Conservation (phyloP, 176 grass and related monocot species). For the Phoenix roebelenii region DNA sequence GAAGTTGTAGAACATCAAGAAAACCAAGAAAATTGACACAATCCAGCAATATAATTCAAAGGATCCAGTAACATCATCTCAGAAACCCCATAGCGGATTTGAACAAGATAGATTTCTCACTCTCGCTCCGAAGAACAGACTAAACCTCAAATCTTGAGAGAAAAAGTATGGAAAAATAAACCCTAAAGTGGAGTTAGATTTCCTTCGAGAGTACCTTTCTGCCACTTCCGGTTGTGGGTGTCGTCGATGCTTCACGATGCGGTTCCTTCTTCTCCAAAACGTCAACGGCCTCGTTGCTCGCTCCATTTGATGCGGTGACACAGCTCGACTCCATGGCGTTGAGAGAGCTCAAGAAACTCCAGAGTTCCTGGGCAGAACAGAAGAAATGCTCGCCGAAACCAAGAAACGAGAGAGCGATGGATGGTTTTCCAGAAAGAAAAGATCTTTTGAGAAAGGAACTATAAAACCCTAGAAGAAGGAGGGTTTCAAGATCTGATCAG, state of each 20-base stretch:
- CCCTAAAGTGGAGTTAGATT: not conserved
- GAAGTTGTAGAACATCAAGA: not conserved
- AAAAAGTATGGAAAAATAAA: not conserved
- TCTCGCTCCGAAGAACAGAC: not conserved
- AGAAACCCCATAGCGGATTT: not conserved
- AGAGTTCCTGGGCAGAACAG: too few relatives aligned
- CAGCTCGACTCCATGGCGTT: slow-evolving; percentile 2
- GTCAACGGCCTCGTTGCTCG: not conserved
- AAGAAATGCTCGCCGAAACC: too few relatives aligned
- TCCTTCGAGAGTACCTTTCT: slow-evolving; percentile 27
- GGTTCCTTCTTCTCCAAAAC: slow-evolving; percentile 18
- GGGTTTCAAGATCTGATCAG: too few relatives aligned
- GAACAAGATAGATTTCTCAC: not conserved
- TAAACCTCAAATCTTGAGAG: not conserved
- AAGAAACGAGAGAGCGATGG: too few relatives aligned
- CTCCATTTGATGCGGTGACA: not conserved
- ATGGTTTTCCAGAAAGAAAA: too few relatives aligned
- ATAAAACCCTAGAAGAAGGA: too few relatives aligned
- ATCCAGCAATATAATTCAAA: too few relatives aligned
- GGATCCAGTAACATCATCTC: not conserved
- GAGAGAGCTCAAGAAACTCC: not conserved
- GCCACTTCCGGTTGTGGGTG: slow-evolving; percentile 15
- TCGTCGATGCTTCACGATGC: slow-evolving; percentile 4
- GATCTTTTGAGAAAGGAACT: too few relatives aligned
- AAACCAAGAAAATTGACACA: not conserved